A percentile compares a stretch with the other conserved stretches of the same genome.
Conservation (phyloP, 148 eudicot species). For the Silene uniflora region DNA sequence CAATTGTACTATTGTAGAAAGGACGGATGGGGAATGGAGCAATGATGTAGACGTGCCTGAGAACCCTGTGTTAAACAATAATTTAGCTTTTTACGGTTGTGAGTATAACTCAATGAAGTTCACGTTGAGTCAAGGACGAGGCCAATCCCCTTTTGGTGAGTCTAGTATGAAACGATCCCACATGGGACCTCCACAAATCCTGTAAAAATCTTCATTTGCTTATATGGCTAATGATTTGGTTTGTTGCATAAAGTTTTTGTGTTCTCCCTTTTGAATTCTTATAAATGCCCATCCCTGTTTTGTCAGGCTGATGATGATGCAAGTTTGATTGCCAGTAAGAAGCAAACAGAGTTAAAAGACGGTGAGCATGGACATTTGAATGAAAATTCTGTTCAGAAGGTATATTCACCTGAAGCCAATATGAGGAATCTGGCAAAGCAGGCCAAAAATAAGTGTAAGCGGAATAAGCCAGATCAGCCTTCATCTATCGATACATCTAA, state of each 20-base stretch:
- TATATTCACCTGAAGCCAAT: slow-evolving; percentile 3
- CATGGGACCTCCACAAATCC: too few species aligned
- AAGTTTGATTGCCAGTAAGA: neutral
- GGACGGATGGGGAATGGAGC: too few species aligned
- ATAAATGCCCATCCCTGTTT: neutral
- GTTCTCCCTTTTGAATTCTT: neutral
- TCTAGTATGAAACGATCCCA: too few species aligned
- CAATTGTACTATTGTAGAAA: too few species aligned
- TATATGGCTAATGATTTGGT: too few species aligned
- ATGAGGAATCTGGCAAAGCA: slow-evolving; percentile 1
- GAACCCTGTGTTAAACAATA: neutral
- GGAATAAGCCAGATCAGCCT: slow-evolving; percentile 22
- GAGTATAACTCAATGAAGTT: neutral
- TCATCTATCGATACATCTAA: slow-evolving; percentile 27
- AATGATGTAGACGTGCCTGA: neutral
- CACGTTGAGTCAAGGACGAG: neutral
- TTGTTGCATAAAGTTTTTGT: too few species aligned
- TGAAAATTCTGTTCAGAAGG: too few species aligned
- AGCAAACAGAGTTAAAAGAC: slow-evolving; percentile 3
- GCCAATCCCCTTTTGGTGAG: neutral
- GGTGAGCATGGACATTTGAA: neutral
- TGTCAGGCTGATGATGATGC: slow-evolving; percentile 14
- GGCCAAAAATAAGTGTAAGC: slow-evolving; percentile 1
- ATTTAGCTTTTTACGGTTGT: neutral
- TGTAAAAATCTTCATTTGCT: too few species aligned